Base-by-base conservation (phyloP, 2,329 filamentous ascomycete genomes). In the Eutypa lata region DNA sequence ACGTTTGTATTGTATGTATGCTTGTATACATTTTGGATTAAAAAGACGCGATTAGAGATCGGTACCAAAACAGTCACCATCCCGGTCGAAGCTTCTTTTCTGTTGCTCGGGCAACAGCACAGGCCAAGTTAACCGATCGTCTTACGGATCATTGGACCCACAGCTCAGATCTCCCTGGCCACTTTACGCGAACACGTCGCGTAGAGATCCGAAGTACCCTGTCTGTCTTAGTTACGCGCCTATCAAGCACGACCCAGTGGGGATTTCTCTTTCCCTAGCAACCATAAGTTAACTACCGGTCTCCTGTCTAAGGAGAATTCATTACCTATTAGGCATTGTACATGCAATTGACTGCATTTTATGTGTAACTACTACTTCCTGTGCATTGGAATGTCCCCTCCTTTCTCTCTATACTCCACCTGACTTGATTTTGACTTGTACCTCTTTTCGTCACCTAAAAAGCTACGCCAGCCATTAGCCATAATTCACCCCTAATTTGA, bases 221-320 rank as follows among this genome's bases (percentile, higher is more conserved):
- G 10, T 10, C 10, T 5, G 26, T 10, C 26, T 6, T 6, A 10
- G 26, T 6, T 31, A 31, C 26, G 26, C 26, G 26, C 26, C 26
- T 31, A 31, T 31, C 26, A 31, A 26, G 38, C n/a, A 26, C 5
- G 26, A 14, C 8, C 50, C 50, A 57, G 53, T 50, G 56, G 44
- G 51, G 50, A 24, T 49, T 22, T 18, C 19, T 21, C 19, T 42
- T 42, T 42, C 38, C 38, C 10, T 22, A 19, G 38, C 38, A 42
- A 55, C 6, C 55, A 59, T 35, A 66, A 66, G 63, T 58, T 13
- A 19, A 48, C 18, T 24, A 4, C 52, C 24, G 57, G 70, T 49
- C 24, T 6, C 26, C 26, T 31, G 5, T 6, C 26, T 5, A 31
- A 31, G 26, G 10, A 31, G 26, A 31, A 31, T n/a, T n/a, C n/a